Evolutionary conservation across 83 land plant genomes (phyloP), one percentile per base, ranked within the genome.

Genomic region (Thuja plicata): DNA sequence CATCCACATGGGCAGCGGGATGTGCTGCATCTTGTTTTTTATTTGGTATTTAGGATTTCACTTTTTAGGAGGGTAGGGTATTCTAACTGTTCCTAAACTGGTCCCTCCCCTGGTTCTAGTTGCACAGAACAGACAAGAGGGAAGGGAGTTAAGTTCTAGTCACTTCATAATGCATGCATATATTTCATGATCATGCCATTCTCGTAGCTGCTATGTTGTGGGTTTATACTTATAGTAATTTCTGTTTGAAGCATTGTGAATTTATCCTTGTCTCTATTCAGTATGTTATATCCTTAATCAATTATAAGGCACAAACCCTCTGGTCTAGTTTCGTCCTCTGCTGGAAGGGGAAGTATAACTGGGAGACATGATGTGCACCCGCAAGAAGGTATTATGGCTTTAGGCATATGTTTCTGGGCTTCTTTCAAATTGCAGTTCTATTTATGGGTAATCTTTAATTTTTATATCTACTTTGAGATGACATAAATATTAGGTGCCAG

Each of bases 301-400:
- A 50, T 50, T 5, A 13, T 1, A 30, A 84, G 86, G 45, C 55
- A 52, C 30, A 84, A 50, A 84, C 30, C 27, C 37, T 48, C 86
- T 84, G 86, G 57, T 50, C 60, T 60, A 5, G 37, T 84, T 50
- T 50, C 32, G 21, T 5, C 54, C 52, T 24, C 57, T 50, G 86
- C 57, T 15, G 57, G 86, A 50, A 84, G 57, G 57, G 57, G 17
- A 15, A n/a, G 30, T 50, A 30, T 84, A 84, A 30, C 60, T 48
- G 86, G 21, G 32, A 50, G 45, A 50, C 32, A 16, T 84, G 86
- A 84, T 84, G 15, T 55, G 32, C 86, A 50, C 15, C 86, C 13
- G 86, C 57, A 84, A 84, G 57, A 57, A n/a, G 86, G 86, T 84
- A 84, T 84, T 45, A 82, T 45, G 37, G 50, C 86, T 48, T 48